These are phyloP conservation scores for Phytomonas francai DNA, from an alignment of 208 protist genomes.

Conservation along the genomic window DNA sequence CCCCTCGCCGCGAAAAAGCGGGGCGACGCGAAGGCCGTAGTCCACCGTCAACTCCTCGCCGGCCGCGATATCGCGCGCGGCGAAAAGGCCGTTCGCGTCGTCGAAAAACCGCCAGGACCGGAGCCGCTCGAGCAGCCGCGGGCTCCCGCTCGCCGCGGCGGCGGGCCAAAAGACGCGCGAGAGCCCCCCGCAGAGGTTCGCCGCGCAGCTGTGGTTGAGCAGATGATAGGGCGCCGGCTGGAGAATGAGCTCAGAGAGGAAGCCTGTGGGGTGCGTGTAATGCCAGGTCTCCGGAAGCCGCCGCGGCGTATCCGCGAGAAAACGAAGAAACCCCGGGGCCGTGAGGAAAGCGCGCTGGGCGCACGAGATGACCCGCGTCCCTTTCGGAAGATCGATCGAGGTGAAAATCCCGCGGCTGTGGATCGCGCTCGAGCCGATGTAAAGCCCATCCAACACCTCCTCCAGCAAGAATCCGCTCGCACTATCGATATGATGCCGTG, in stretches of 20 bases:
- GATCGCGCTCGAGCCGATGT: slow-evolving; percentile 54
- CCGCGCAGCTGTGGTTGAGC: slow-evolving; percentile 68
- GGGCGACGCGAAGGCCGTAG: slow-evolving; percentile 51
- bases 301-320: slow-evolving; percentile 57
- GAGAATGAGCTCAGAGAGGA: slow-evolving; percentile 49
- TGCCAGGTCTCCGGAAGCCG: slow-evolving; percentile 64
- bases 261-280: slow-evolving; percentile 63
- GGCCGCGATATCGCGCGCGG: slow-evolving; percentile 46
- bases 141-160: slow-evolving; percentile 13
- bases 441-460: slow-evolving; percentile 30
- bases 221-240: slow-evolving; percentile 62
- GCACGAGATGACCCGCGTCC: slow-evolving; percentile 51
- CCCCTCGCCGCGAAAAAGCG: slow-evolving; percentile 28
- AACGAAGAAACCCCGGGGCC: slow-evolving; percentile 26
- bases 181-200: slow-evolving; percentile 58
- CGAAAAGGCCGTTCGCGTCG: slow-evolving; percentile 70
- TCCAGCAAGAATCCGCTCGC: slow-evolving; percentile 25
- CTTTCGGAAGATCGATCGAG: slow-evolving; percentile 18
- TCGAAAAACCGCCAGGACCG: slow-evolving; percentile 37
- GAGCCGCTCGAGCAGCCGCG: slow-evolving; percentile 25
- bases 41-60: slow-evolving; percentile 67
- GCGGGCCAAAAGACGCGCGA: slow-evolving; percentile 53
- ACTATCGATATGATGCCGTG: background rate
- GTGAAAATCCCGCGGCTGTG: slow-evolving; percentile 68
- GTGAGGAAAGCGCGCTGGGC: slow-evolving; percentile 46